A percentile compares a stretch with the other conserved stretches of the same genome.
Evolutionary conservation across 805 yeast genomes (phyloP).

Genomic region (Kluyveromyces nonfermentans): DNA sequence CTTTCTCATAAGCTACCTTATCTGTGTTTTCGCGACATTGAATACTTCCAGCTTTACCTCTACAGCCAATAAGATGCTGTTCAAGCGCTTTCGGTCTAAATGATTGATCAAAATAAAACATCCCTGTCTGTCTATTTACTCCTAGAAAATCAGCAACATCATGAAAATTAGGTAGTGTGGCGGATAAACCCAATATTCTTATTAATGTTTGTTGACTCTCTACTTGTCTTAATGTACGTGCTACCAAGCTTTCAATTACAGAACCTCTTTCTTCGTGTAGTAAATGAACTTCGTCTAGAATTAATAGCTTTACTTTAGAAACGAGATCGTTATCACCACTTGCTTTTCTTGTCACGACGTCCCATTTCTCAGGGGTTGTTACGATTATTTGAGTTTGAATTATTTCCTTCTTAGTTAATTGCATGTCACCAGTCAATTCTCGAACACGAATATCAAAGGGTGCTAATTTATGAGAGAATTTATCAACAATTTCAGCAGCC

Average conservation of each 20-base stretch:
- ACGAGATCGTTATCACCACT: conserved; percentile 81
- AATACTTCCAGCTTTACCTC: conserved; percentile 74
- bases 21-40: conserved; percentile 66
- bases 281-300: conserved; percentile 94
- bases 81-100: conserved; percentile 91
- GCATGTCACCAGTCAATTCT: conserved; percentile 95
- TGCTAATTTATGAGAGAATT: conserved; percentile 62
- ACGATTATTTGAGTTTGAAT: conserved; percentile 78
- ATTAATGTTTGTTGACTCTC: conserved; percentile 92
- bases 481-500: conserved; percentile 95
- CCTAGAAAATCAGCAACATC: conserved; percentile 94
- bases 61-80: conserved; percentile 79
- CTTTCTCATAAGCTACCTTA: conserved; percentile 63
- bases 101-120: conserved; percentile 89
- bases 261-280: conserved; percentile 97
- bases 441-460: conserved; percentile 84
- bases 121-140: conserved; percentile 81
- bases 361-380: conserved; percentile 97
- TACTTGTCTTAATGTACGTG: conserved; percentile 89
- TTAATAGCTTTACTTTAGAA: conserved; percentile 71
- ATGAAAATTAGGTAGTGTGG: conserved; percentile 82
- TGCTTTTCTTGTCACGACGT: conserved; percentile 90
- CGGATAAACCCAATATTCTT: conserved; percentile 87
- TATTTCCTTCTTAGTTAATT: conserved; percentile 71
- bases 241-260: conserved; percentile 90